phyloP scores from a whole-genome alignment of 345 rosid species.

The Eucalyptus cloeziana region DNA sequence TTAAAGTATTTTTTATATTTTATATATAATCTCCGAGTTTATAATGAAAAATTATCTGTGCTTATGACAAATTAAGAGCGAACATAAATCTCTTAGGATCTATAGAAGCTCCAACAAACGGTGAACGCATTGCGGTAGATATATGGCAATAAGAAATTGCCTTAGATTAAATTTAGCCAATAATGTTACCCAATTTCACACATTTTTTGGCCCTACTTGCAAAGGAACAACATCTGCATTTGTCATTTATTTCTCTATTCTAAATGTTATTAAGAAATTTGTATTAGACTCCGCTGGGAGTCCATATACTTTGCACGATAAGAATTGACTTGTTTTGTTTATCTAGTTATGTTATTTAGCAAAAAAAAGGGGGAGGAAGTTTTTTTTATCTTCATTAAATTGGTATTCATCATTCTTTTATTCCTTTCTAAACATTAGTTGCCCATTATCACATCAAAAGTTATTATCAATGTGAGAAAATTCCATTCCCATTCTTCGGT shows the following conservation, averaged over 20 bases:
- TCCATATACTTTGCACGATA: too few species aligned
- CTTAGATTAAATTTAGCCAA: not conserved
- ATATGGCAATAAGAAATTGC: not conserved
- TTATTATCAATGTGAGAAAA: too few species aligned
- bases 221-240: not conserved
- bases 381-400: too few species aligned
- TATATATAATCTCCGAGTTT: not conserved
- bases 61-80: not conserved
- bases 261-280: not conserved
- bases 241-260: not conserved
- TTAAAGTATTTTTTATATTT: not conserved
- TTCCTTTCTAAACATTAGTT: too few species aligned
- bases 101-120: not conserved
- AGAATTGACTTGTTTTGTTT: too few species aligned
- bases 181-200: not conserved
- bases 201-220: not conserved
- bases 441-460: too few species aligned
- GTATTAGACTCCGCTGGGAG: too few species aligned
- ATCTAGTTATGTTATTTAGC: too few species aligned
- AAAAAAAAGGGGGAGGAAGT: too few species aligned
- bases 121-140: not conserved
- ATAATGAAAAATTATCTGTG: not conserved
- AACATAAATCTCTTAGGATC: not conserved
- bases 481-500: too few species aligned
- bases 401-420: too few species aligned